These are phyloP conservation scores for Gossypium rotundifolium DNA, from an alignment of 345 rosid species.

Conservation along the genomic window DNA sequence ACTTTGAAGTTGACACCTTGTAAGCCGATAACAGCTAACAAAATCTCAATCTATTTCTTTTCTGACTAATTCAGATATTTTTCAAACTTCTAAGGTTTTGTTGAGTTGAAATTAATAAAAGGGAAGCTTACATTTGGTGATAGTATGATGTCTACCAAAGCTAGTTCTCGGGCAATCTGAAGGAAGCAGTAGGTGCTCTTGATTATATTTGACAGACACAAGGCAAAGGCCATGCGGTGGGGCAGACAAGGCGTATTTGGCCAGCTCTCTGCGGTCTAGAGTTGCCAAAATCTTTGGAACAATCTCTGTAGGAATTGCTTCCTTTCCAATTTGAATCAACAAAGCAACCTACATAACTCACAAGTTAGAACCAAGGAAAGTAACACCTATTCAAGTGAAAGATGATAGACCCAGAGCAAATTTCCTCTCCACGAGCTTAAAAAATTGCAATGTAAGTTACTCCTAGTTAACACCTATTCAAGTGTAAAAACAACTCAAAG, in stretches of 20 bases:
- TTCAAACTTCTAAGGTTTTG: not conserved
- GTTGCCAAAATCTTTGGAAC: slow-evolving; percentile 60
- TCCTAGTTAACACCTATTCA: not conserved
- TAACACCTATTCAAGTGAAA: not conserved
- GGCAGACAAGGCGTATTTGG: slow-evolving; percentile 53
- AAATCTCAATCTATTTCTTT: slow-evolving; percentile 1
- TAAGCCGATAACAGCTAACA: not conserved
- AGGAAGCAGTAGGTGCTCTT: slow-evolving; percentile 66
- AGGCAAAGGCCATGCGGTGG: slow-evolving; percentile 89
- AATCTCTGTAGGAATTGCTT: slow-evolving; percentile 65
- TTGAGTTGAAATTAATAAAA: slow-evolving; percentile 13
- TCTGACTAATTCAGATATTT: not conserved
- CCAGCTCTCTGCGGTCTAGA: slow-evolving; percentile 69
- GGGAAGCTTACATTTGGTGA: slow-evolving; percentile 75
- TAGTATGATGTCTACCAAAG: slow-evolving; percentile 58
- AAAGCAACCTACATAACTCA: slow-evolving; percentile 58
- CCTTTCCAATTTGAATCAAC: slow-evolving; percentile 79
- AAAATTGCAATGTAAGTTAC: not conserved
- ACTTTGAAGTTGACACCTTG: not conserved
- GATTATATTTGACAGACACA: slow-evolving; percentile 50
- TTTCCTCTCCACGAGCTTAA: slow-evolving; percentile 1
- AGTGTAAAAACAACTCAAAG: not conserved
- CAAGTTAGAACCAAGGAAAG: not conserved
- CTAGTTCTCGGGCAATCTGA: slow-evolving; percentile 49
- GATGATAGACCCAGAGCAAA: not conserved